Conservation (phyloP, 1,284 basidiomycete species). For the Cystobasidium sp. region DNA sequence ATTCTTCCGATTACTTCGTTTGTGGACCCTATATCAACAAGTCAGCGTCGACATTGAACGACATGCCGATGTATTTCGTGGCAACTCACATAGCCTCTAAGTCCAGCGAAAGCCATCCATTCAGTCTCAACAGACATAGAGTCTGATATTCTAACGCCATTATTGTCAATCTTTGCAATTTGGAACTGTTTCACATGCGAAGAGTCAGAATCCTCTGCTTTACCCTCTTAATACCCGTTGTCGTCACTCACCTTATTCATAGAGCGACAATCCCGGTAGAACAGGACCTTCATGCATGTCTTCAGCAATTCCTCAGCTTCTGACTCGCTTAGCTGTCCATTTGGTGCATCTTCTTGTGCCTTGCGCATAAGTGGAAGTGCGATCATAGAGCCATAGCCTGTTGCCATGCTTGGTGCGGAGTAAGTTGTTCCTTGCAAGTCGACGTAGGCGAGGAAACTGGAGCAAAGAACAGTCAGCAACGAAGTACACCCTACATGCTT, state of each 20-base stretch:
- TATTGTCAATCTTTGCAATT: slow-evolving; percentile 83
- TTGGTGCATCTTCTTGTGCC: slow-evolving; percentile 68
- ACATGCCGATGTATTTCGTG: not conserved
- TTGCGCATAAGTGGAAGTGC: slow-evolving; percentile 90
- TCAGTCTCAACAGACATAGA: slow-evolving; percentile 60
- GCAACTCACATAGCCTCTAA: slow-evolving; percentile 30
- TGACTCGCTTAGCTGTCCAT: slow-evolving; percentile 71
- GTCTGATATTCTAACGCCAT: slow-evolving; percentile 80
- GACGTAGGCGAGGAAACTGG: slow-evolving; percentile 88
- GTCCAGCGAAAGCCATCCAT: slow-evolving; percentile 26
- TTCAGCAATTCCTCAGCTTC: slow-evolving; percentile 80
- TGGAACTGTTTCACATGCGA: slow-evolving; percentile 71
- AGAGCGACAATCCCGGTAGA: slow-evolving; percentile 94
- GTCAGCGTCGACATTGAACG: not conserved
- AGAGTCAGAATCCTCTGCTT: not conserved
- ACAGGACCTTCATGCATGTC: slow-evolving; percentile 90
- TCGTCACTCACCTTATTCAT: slow-evolving; percentile 92
- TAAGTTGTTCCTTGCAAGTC: slow-evolving; percentile 98
- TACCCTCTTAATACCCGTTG: too few relatives aligned
- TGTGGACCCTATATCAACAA: slow-evolving; percentile 5
- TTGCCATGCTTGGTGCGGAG: slow-evolving; percentile 89
- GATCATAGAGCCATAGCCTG: slow-evolving; percentile 93
- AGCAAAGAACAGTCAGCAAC: not conserved
- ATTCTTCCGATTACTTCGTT: too few relatives aligned
- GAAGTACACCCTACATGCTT: too few relatives aligned